A percentile compares a stretch with the other conserved stretches of the same genome.
phyloP scores from a whole-genome alignment of 352 stramenopile genomes.

The Sclerospora graminicola region DNA sequence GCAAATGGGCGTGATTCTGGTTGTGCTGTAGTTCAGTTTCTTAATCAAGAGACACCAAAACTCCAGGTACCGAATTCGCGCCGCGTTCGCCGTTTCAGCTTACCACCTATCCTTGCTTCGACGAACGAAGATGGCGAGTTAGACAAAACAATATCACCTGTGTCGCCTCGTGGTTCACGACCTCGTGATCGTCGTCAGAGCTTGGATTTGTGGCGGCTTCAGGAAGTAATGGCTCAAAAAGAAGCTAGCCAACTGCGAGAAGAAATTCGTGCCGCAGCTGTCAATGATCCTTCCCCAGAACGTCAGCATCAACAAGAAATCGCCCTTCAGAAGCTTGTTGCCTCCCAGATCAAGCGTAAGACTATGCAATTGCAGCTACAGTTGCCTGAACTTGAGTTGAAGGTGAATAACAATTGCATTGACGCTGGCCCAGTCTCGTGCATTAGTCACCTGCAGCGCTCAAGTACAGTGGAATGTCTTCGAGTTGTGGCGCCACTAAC shows the following conservation, averaged over 20 bases:
- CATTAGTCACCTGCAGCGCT: conserved; percentile 8
- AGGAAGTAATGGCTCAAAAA: conserved; percentile 32
- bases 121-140: conserved; percentile 13
- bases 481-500: conserved; percentile 11
- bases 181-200: conserved; percentile 34
- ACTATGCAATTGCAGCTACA: conserved; percentile 45
- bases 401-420: conserved; percentile 22
- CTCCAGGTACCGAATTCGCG: conserved; percentile 29
- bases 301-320: conserved; percentile 62
- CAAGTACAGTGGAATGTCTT: conserved; percentile 14
- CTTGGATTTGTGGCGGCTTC: conserved; percentile 37
- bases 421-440: conserved; percentile 17
- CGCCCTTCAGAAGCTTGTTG: conserved; percentile 57
- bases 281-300: conserved; percentile 51
- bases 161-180: conserved; percentile 19
- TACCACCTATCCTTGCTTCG: conserved; percentile 15
- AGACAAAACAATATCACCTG: conserved; percentile 10
- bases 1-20: conserved; percentile 19
- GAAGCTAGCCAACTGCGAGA: conserved; percentile 36
- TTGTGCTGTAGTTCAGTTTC: conserved; percentile 19
- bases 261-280: conserved; percentile 41
- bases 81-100: conserved; percentile 12
- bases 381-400: conserved; percentile 24
- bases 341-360: conserved; percentile 50
- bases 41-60: conserved; percentile 18